These are phyloP conservation scores for Ocimum tenuiflorum DNA, from an alignment of 257 asterid species.

Conservation along the genomic window DNA sequence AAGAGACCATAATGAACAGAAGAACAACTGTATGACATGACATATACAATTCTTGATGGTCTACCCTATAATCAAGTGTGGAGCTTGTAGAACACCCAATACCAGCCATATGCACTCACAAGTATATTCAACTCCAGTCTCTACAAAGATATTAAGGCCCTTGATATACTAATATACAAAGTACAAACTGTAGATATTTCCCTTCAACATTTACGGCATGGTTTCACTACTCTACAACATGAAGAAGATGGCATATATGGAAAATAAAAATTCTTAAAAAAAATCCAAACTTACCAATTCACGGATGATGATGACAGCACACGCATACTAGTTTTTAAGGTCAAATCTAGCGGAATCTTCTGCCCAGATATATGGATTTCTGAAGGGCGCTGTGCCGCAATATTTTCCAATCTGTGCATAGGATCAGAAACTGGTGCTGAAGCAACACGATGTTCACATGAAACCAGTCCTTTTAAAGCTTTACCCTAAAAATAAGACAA, in stretches of 20 bases:
- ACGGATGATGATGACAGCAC: constrained; percentile 65
- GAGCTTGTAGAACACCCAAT: background rate
- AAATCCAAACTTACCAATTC: constrained; percentile 50
- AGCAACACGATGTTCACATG: constrained; percentile 43
- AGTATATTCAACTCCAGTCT: no score
- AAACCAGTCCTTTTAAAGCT: constrained; percentile 72
- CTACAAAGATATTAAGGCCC: no score
- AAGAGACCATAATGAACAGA: background rate
- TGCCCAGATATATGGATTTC: constrained; percentile 53
- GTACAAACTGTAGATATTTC: no score
- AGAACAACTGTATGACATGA: no score
- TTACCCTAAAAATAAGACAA: constrained; percentile 47
- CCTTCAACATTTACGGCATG: no score
- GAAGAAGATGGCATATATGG: background rate
- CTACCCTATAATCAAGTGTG: background rate
- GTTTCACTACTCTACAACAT: no score
- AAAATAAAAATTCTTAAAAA: constrained; percentile 7
- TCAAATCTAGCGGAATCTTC: constrained; percentile 71
- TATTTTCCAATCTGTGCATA: constrained; percentile 27
- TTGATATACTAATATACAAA: no score
- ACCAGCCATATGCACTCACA: no score
- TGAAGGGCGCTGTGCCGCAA: constrained; percentile 29
- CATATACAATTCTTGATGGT: background rate
- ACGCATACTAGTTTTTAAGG: constrained; percentile 68
- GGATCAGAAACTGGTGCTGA: constrained; percentile 35